These are phyloP conservation scores for Buxus sempervirens DNA, from an alignment of 164 flowering plant genomes.

Conservation along the genomic window DNA sequence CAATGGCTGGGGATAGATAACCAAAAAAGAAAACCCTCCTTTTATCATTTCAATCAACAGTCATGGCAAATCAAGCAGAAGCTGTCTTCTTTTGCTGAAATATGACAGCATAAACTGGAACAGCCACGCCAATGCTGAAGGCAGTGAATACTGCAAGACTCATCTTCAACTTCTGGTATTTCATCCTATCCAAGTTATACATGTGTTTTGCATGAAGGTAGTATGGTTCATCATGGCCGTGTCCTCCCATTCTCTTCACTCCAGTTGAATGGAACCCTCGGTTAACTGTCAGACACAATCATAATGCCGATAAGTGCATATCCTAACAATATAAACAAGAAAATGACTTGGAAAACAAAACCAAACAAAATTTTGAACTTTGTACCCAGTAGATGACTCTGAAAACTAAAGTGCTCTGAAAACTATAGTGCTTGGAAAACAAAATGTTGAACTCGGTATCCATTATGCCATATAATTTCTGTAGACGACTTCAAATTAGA, in stretches of 20 bases:
- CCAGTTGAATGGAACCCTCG: constrained; percentile 60
- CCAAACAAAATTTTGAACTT: not conserved
- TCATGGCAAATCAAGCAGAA: constrained; percentile 30
- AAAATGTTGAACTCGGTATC: too few species aligned
- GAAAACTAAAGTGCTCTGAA: not conserved
- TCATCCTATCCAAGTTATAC: constrained; percentile 77
- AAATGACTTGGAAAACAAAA: not conserved
- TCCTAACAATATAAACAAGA: not conserved
- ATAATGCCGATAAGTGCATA: not conserved
- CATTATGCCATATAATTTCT: not conserved
- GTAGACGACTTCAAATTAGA: not conserved
- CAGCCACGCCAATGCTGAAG: constrained; percentile 56
- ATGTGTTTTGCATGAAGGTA: constrained; percentile 70
- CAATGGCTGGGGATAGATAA: not conserved
- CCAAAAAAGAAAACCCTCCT: not conserved
- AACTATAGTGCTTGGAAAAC: too few species aligned
- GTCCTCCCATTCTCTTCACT: constrained; percentile 61
- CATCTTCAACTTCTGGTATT: constrained; percentile 41
- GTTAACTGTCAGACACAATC: constrained; percentile 22
- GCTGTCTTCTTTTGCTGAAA: constrained; percentile 76
- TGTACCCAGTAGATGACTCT: not conserved
- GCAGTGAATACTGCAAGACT: constrained; percentile 49
- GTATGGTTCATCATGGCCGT: constrained; percentile 61
- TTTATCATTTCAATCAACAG: not conserved
- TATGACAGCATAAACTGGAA: constrained; percentile 57